phyloP scores from a whole-genome alignment of 305 asterid species.

The Fraxinus dipetala region DNA sequence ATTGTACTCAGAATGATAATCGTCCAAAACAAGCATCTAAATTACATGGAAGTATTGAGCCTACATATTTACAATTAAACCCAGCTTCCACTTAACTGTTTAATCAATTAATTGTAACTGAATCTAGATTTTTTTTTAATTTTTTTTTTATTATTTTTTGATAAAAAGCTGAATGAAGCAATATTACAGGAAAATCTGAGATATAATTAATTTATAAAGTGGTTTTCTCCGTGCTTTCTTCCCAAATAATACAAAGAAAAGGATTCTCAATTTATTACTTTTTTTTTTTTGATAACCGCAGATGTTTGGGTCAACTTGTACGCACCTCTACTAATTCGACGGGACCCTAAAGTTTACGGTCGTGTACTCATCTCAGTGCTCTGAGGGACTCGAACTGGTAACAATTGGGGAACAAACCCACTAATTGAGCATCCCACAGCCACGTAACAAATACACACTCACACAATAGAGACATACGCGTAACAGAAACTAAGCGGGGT shows the following conservation, averaged over 20 bases:
- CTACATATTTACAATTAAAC: background rate
- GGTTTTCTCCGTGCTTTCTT: background rate
- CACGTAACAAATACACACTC: background rate
- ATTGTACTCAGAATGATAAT: background rate
- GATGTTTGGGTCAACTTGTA: too few species aligned
- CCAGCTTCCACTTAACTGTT: background rate
- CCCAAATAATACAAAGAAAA: background rate
- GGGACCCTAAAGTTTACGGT: too few species aligned
- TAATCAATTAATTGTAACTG: background rate
- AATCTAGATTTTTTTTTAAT: background rate
- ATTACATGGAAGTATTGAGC: background rate
- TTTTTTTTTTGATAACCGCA: too few species aligned
- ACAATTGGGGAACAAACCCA: too few species aligned
- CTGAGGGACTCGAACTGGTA: too few species aligned
- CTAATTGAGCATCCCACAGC: background rate
- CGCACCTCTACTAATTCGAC: too few species aligned
- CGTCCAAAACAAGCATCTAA: background rate
- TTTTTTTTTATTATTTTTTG: too few species aligned
- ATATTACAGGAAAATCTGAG: background rate
- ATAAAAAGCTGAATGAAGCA: background rate
- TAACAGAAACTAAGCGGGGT: background rate
- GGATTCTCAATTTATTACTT: background rate
- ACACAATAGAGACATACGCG: background rate
- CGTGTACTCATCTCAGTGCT: too few species aligned
- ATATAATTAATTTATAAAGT: background rate